Conservation (phyloP, 2,329 filamentous ascomycete species). For the Ramichloridium luteum region DNA sequence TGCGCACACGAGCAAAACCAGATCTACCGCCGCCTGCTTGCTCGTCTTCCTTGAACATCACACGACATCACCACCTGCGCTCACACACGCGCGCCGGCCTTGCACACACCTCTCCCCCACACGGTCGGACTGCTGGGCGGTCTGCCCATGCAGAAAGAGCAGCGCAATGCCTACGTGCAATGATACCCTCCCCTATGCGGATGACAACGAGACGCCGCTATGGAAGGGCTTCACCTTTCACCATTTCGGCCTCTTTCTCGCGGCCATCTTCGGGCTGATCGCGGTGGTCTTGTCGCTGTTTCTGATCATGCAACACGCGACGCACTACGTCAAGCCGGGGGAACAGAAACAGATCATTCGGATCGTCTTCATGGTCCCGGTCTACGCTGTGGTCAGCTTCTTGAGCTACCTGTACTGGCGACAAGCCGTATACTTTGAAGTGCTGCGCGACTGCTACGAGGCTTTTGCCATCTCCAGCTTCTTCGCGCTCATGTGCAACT, state of each 20-base stretch:
- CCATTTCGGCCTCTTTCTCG: constrained; percentile 42
- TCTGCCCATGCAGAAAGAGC: background rate
- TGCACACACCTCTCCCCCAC: too few species aligned
- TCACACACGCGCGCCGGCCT: too few species aligned
- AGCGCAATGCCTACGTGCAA: constrained; percentile 31
- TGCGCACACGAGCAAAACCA: too few species aligned
- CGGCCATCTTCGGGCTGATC: constrained; percentile 40
- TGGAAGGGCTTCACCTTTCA: constrained; percentile 47
- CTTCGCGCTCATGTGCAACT: constrained; percentile 71
- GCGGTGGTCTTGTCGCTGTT: constrained; percentile 40
- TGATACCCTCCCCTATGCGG: constrained; percentile 35
- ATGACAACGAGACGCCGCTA: constrained; percentile 33
- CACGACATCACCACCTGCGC: too few species aligned
- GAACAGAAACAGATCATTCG: constrained; percentile 66
- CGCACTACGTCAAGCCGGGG: constrained; percentile 46
- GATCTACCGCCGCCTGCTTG: too few species aligned
- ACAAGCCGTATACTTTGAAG: constrained; percentile 68
- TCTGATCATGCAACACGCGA: constrained; percentile 46
- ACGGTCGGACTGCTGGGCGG: background rate
- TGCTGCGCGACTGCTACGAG: constrained; percentile 76
- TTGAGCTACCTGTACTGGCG: constrained; percentile 63
- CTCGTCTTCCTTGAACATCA: too few species aligned
- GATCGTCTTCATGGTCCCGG: constrained; percentile 76
- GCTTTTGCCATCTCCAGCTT: constrained; percentile 80
- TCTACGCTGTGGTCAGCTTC: constrained; percentile 65